phyloP scores from a whole-genome alignment of 192 early-diverging fungal species.

The Glomus cerebriforme region DNA sequence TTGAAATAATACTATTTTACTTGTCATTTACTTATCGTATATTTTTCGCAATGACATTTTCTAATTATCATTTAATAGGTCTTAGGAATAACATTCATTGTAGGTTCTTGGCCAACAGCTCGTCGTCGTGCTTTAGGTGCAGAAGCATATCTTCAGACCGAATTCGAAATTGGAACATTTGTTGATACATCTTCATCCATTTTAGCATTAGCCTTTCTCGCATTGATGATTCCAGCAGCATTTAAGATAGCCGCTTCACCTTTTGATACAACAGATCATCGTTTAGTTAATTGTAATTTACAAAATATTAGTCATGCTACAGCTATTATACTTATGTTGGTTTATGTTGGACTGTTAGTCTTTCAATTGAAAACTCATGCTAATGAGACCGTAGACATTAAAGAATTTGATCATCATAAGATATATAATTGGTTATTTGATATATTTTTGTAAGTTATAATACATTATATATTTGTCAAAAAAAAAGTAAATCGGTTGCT shows the following conservation, averaged over 20 bases:
- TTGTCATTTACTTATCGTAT: not conserved
- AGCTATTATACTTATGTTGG: conserved; percentile 59
- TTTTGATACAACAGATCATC: no score
- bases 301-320: conserved; percentile 62
- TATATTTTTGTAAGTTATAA: conserved; percentile 16
- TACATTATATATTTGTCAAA: conserved; percentile 25
- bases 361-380: conserved; percentile 86
- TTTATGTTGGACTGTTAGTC: conserved; percentile 62
- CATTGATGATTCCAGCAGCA: conserved; percentile 62
- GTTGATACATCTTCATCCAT: conserved; percentile 64
- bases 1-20: not conserved
- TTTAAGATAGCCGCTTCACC: conserved; percentile 51
- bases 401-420: not conserved
- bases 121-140: conserved; percentile 37
- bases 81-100: conserved; percentile 75
- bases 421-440: conserved; percentile 8
- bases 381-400: conserved; percentile 19
- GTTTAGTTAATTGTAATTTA: conserved; percentile 40
- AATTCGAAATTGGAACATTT: conserved; percentile 25
- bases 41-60: not conserved
- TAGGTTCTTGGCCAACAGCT: conserved; percentile 66
- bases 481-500: conserved; percentile 38
- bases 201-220: conserved; percentile 56
- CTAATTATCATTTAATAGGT: conserved; percentile 29
- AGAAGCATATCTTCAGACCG: not conserved